phyloP scores from a whole-genome alignment of 805 yeast species.

The Lipomyces sp. region DNA sequence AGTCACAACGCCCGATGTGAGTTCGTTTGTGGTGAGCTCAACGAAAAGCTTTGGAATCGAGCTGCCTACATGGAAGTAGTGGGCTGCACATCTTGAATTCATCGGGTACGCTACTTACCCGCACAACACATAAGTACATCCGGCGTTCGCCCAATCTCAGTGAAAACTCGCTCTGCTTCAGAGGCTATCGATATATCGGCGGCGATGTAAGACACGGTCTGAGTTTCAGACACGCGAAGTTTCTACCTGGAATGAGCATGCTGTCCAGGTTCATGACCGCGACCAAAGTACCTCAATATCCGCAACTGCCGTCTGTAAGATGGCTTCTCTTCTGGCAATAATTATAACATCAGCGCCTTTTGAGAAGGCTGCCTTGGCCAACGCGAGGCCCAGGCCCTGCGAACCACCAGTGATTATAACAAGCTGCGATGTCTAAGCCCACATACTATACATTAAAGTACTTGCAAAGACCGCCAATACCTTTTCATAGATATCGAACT shows the following conservation, averaged over 20 bases:
- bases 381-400: slow-evolving; percentile 86
- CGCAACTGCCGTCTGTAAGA: slow-evolving; percentile 57
- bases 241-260: slow-evolving; percentile 6
- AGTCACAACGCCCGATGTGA: slow-evolving; percentile 63
- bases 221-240: slow-evolving; percentile 43
- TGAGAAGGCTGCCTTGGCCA: slow-evolving; percentile 63
- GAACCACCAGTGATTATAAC: slow-evolving; percentile 92
- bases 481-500: slow-evolving; percentile 15
- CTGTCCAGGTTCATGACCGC: no score
- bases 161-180: slow-evolving; percentile 54
- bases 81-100: background rate
- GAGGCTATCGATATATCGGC: slow-evolving; percentile 70
- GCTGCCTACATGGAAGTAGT: slow-evolving; percentile 49
- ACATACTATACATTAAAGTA: background rate
- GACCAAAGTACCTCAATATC: slow-evolving; percentile 46
- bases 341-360: slow-evolving; percentile 68
- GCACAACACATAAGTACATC: slow-evolving; percentile 86
- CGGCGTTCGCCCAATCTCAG: slow-evolving; percentile 52
- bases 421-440: slow-evolving; percentile 46
- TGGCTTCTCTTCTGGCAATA: slow-evolving; percentile 74
- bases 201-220: slow-evolving; percentile 52
- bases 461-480: slow-evolving; percentile 6
- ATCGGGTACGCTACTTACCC: slow-evolving; percentile 50
- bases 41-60: slow-evolving; percentile 70
- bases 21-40: slow-evolving; percentile 63